phyloP scores from a whole-genome alignment of 208 protist genomes.

The Tritrichomonas foetus region DNA sequence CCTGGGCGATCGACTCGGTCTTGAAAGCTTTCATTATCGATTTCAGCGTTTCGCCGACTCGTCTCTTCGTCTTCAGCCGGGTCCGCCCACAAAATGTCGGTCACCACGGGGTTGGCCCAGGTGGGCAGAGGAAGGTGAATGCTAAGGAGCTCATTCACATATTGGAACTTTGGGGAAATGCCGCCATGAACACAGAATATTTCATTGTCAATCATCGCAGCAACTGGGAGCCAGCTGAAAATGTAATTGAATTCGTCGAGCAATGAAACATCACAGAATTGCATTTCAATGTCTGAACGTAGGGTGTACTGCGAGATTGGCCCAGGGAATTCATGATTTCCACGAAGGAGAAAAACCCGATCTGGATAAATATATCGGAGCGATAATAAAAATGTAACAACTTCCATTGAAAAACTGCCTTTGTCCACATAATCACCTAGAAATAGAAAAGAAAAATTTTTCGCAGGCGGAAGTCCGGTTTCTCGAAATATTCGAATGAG shows the following conservation, averaged over 20 bases:
- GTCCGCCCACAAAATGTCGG: neutral
- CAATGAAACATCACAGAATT: too few species aligned
- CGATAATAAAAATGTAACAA: constrained; percentile 42
- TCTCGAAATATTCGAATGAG: neutral
- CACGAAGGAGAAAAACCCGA: constrained; percentile 47
- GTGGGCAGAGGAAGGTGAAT: neutral
- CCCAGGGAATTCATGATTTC: constrained; percentile 59
- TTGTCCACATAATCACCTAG: constrained; percentile 58
- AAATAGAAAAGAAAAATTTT: constrained; percentile 52
- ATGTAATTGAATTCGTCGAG: too few species aligned
- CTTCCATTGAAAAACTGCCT: constrained; percentile 49
- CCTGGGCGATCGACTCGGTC: too few species aligned
- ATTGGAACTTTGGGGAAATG: neutral
- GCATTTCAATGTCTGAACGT: too few species aligned
- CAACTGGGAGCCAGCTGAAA: neutral
- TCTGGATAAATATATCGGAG: constrained; percentile 48
- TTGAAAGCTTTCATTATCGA: too few species aligned
- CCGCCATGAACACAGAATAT: neutral
- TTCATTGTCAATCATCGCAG: neutral
- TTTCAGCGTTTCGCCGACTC: too few species aligned
- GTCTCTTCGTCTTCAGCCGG: too few species aligned
- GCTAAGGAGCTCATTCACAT: neutral
- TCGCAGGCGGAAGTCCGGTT: neutral
- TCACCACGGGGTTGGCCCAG: neutral
- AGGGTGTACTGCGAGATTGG: too few species aligned